phyloP scores from a whole-genome alignment of 2,329 filamentous ascomycete species.

The Sarocladiaceae sp. region DNA sequence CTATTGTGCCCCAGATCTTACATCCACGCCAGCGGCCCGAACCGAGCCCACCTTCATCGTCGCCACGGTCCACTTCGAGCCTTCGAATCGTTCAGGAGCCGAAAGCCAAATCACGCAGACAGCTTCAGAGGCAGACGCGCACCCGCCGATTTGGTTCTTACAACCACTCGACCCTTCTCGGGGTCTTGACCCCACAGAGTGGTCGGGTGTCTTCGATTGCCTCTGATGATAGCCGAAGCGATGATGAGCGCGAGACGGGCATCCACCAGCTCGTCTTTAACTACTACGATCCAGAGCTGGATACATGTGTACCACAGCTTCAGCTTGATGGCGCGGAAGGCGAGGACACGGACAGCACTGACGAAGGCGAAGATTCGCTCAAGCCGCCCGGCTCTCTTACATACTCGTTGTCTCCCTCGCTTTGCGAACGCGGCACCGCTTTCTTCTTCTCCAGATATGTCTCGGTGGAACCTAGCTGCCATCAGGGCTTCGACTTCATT shows the following conservation, averaged over 20 bases:
- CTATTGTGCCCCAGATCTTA: background rate
- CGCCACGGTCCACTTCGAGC: background rate
- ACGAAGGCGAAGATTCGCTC: constrained; percentile 9
- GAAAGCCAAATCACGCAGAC: background rate
- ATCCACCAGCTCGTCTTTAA: background rate
- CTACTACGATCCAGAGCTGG: constrained; percentile 5
- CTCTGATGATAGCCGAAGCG: background rate
- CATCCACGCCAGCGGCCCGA: constrained; percentile 1
- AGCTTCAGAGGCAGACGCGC: background rate
- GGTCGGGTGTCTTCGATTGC: background rate
- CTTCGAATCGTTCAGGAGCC: background rate
- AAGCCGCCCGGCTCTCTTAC: background rate
- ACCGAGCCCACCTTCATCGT: background rate
- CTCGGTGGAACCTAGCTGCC: constrained; percentile 36
- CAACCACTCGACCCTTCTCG: background rate
- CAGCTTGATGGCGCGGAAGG: background rate
- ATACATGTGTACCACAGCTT: constrained; percentile 13
- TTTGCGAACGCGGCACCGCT: constrained; percentile 38
- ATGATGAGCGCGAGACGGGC: background rate
- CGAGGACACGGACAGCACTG: constrained; percentile 4
- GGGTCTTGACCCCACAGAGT: constrained; percentile 1
- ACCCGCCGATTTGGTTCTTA: background rate
- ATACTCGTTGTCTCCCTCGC: constrained; percentile 16
- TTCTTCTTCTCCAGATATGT: constrained; percentile 49
- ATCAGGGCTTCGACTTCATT: constrained; percentile 47